Evolutionary conservation across 1,139 yeast species (phyloP), one percentile per base, ranked within the genome.

Genomic region (Saccharomyces hybrid): DNA sequence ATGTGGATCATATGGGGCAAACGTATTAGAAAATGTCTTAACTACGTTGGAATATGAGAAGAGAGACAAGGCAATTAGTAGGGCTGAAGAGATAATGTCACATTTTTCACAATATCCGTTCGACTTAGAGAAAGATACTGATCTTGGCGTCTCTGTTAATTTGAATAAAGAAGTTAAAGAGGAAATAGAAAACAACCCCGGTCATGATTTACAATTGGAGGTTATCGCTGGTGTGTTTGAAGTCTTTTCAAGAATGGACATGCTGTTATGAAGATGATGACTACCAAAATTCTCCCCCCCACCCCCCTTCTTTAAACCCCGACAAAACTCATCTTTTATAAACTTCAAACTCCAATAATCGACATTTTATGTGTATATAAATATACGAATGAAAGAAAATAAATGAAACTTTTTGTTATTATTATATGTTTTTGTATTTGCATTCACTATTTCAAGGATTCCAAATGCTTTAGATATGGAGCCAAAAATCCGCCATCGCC

Each of bases 1-100:
- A 26, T 84, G 93, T 64, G 96, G 96, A 16, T 82, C 97, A 13
- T 89, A 88, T 69, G 97, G 98, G 47, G 99, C 97, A 48, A 93
- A 90, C 67, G 99, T 93, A 16, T 79, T 93, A 64, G 99, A 93
- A 68, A 95, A 93, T 67, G 95, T 90, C 5, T 77, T 91, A 56
- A 78, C 86, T 51, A 79, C 85, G 41, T 77, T 91, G 61, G 86
- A 86, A 62, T 90, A 89, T 69, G 97, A 90, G 62, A 88, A 85
- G 61, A 83, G 98, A 65, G 99, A 95, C 70, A 85, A 86, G 63
- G 98, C 98, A 0, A 88, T 91, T 70, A 83, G 89, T 4, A 81
- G 97, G 64, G 97, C 97, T 9, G 98, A 93, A 68, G 98, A 93
- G 69, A 73, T 95, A 51, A 78, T 93, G 60, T 80, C 78, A 52